These are phyloP conservation scores for Trypanosomatidae sp. DNA, from an alignment of 208 protist species.

Conservation along the genomic window DNA sequence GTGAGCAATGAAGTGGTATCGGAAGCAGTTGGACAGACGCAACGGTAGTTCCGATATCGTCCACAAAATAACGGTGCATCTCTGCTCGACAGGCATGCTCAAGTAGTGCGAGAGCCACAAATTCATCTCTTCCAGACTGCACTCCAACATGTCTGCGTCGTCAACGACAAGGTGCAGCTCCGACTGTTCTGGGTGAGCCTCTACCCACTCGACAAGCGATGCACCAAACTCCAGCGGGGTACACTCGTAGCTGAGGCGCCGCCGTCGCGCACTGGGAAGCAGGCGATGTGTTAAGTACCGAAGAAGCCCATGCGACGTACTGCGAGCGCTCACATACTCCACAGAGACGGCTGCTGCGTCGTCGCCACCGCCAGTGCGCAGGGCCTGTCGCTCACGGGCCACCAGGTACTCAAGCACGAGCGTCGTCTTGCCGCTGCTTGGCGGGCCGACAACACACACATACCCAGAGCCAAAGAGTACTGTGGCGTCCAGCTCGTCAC, in stretches of 20 bases:
- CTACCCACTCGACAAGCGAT: conserved; percentile 53
- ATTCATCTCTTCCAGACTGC: conserved; percentile 38
- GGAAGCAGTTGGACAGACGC: conserved; percentile 69
- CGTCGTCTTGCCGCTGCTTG: conserved; percentile 78
- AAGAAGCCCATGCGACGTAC: conserved; percentile 33
- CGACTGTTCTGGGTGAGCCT: conserved; percentile 38
- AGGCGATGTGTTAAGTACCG: conserved; percentile 21
- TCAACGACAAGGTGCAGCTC: conserved; percentile 86
- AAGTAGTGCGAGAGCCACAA: conserved; percentile 61
- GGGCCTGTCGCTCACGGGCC: conserved; percentile 39
- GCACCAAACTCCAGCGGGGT: conserved; percentile 54
- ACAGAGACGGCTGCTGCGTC: conserved; percentile 23
- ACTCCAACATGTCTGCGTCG: conserved; percentile 69
- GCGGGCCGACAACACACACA: conserved; percentile 72
- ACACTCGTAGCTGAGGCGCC: conserved; percentile 41
- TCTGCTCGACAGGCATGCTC: conserved; percentile 6
- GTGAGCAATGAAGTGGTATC: conserved; percentile 67
- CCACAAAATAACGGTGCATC: conserved; percentile 56
- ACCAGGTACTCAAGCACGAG: conserved; percentile 56
- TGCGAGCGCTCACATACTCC: conserved; percentile 52
- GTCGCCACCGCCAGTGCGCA: conserved; percentile 8
- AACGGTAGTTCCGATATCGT: conserved; percentile 71
- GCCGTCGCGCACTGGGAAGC: conserved; percentile 20
- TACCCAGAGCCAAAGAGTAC: conserved; percentile 77
- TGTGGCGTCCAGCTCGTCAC: conserved; percentile 74